Conservation (phyloP, 306 rosid species). For the Delonix regia region DNA sequence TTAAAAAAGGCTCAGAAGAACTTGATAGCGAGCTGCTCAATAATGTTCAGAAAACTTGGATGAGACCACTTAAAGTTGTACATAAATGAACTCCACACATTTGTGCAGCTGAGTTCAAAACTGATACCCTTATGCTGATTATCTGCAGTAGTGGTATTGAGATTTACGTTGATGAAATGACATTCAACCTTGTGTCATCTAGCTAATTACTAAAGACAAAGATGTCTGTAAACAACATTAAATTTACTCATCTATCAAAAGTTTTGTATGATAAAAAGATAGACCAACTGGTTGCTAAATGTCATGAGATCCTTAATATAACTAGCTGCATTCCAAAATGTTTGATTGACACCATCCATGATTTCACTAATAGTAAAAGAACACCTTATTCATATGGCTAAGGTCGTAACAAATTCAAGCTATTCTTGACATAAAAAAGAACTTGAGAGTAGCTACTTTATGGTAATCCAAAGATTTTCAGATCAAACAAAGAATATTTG, state of each 20-base stretch:
- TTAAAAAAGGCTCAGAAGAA: background rate
- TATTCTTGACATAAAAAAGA: background rate
- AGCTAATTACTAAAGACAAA: constrained; percentile 14
- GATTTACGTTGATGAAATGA: background rate
- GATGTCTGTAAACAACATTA: constrained; percentile 24
- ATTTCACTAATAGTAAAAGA: constrained; percentile 11
- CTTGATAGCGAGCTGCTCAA: background rate
- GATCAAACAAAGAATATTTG: background rate
- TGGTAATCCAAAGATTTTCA: background rate
- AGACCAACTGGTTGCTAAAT: constrained; percentile 8
- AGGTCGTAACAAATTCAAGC: constrained; percentile 1
- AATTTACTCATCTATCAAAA: background rate
- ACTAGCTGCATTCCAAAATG: constrained; percentile 25
- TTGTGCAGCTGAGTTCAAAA: background rate
- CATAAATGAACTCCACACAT: background rate
- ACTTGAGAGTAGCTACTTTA: background rate
- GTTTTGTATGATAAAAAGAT: background rate
- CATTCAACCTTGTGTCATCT: background rate
- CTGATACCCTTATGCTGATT: background rate
- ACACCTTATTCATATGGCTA: background rate
- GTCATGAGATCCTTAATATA: constrained; percentile 3
- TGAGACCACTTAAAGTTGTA: background rate
- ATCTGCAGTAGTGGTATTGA: background rate
- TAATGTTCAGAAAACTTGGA: background rate
- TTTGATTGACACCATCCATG: constrained; percentile 11